Evolutionary conservation across 2,329 filamentous ascomycete species (phyloP), one percentile per base, ranked within the genome.

Genomic region (Penicillium rolfsii): DNA sequence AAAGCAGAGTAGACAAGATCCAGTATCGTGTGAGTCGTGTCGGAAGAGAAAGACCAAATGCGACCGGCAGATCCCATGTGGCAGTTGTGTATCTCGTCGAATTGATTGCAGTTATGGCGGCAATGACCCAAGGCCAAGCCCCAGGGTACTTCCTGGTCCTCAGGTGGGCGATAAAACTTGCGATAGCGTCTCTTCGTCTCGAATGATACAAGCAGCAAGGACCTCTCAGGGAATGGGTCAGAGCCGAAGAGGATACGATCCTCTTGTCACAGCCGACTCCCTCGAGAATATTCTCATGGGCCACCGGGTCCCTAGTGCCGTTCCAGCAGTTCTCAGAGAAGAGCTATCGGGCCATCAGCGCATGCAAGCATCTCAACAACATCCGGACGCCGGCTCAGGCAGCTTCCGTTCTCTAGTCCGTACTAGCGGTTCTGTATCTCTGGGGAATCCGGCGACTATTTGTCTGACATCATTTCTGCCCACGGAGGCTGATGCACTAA

Each of bases 31-130:
- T 52, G 72, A 74, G 12, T 76, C 71, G 8, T 79, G 77, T 55
- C 70, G 76, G 3, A 67, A 69, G 62, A 76, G 76, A 64, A 78
- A 84, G 77, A 80, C 85, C 40, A 85, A 83, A 74, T 85, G 83
- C 68, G 80, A 84, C 67, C 80, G 83, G 3, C 78, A 78, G 49
- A 72, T 77, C 14, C 83, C 83, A 12, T 85, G 83, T 66, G 79
- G 78, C 35, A 80, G 80, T 61, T 85, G 83, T 64, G 68, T 60
- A 0, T 56, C 71, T 4, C 73, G 76, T 14, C 64, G 63, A 2
- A 45, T 77, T 12, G 6, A 49, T 1, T 79, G 77, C 58, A 63
- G 19, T 14, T 74, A 73, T 53, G 67, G 58, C 1, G 36, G 28
- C n/a, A 60, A 45, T 22, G 57, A 33, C 1, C 30, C 49, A 7